phyloP scores from a whole-genome alignment of 805 yeast species.

The Candida manassasensis region DNA sequence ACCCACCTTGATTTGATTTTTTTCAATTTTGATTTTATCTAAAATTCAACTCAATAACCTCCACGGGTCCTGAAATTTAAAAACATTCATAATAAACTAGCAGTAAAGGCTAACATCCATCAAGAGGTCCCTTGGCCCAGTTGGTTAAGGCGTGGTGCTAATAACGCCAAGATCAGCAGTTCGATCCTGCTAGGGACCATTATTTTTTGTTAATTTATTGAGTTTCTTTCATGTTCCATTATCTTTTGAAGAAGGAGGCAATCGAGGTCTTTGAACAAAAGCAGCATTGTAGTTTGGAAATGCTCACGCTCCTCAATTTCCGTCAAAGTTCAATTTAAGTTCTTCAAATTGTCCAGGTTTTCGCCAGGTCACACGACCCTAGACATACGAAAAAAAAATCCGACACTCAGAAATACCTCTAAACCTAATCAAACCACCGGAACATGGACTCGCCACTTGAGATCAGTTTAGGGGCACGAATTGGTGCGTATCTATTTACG shows the following conservation, averaged over 20 bases:
- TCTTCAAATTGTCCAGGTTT: too few species aligned
- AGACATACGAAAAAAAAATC: neutral
- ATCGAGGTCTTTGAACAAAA: too few species aligned
- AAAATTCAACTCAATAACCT: too few species aligned
- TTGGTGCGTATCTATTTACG: conserved; percentile 57
- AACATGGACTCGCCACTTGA: conserved; percentile 40
- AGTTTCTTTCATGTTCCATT: neutral
- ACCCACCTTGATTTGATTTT: too few species aligned
- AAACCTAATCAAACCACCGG: neutral
- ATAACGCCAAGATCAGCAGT: conserved; percentile 71
- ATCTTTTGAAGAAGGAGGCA: too few species aligned
- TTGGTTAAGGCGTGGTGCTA: conserved; percentile 52
- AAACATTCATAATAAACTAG: too few species aligned
- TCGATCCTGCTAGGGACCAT: conserved; percentile 86
- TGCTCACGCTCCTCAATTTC: too few species aligned
- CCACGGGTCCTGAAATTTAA: too few species aligned
- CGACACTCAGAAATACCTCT: neutral
- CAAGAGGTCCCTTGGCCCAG: conserved; percentile 47
- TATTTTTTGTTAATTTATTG: neutral
- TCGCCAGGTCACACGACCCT: neutral
- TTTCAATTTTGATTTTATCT: too few species aligned
- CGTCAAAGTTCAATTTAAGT: too few species aligned
- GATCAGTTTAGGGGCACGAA: conserved; percentile 51
- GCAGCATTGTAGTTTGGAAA: too few species aligned
- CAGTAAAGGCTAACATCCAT: too few species aligned